phyloP scores from a whole-genome alignment of 2,329 filamentous ascomycete genomes.

The Akanthomyces muscarius region DNA sequence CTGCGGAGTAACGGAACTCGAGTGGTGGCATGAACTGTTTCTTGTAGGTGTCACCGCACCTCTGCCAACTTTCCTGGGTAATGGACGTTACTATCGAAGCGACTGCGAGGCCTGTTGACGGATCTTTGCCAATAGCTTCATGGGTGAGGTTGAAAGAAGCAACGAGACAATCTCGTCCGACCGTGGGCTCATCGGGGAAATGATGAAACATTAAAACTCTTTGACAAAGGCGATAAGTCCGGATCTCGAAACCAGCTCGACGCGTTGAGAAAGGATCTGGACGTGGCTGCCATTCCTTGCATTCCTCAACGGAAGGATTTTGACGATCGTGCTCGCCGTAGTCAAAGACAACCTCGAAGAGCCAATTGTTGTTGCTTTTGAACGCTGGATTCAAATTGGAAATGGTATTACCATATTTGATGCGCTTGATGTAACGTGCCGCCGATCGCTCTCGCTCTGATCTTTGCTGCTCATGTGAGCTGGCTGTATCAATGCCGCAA shows the following conservation, averaged over 20 bases:
- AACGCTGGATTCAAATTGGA: background rate
- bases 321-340: slow-evolving; percentile 31
- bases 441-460: slow-evolving; percentile 7
- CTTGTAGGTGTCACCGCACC: background rate
- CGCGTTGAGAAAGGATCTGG: slow-evolving; percentile 29
- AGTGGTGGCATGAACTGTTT: slow-evolving; percentile 3
- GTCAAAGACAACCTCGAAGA: slow-evolving; percentile 33
- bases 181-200: slow-evolving; percentile 23
- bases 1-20: slow-evolving; percentile 6
- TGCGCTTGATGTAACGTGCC: slow-evolving; percentile 21
- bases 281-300: slow-evolving; percentile 22
- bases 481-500: slow-evolving; percentile 13
- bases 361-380: slow-evolving; percentile 21
- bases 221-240: slow-evolving; percentile 28
- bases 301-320: slow-evolving; percentile 20
- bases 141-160: slow-evolving; percentile 20
- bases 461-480: background rate
- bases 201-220: slow-evolving; percentile 34
- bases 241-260: slow-evolving; percentile 29
- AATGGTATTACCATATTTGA: slow-evolving; percentile 23
- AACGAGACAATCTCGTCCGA: slow-evolving; percentile 23
- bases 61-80: slow-evolving; percentile 6
- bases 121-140: background rate
- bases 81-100: background rate
- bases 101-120: background rate